These are phyloP conservation scores for Aristolochia fimbriata DNA, from an alignment of 164 flowering plant species.

Conservation along the genomic window DNA sequence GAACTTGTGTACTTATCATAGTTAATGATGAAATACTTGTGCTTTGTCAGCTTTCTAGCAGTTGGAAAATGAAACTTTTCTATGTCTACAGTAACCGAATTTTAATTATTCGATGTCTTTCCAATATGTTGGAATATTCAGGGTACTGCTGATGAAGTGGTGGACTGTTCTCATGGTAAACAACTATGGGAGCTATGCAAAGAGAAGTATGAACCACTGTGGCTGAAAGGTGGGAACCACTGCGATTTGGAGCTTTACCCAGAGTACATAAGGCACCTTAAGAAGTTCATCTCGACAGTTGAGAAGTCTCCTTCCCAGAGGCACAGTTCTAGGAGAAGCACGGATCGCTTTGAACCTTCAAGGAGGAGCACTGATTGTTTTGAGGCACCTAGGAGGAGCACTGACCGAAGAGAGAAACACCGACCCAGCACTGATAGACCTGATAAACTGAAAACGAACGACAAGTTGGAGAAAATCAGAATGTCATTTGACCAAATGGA, in stretches of 20 bases:
- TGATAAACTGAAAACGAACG: slow-evolving; percentile 35
- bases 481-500: slow-evolving; percentile 52
- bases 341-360: slow-evolving; percentile 31
- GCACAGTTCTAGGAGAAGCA: slow-evolving; percentile 40
- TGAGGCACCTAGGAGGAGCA: slow-evolving; percentile 44
- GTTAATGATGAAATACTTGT: no score
- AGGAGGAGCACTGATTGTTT: slow-evolving; percentile 40
- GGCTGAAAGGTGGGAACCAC: slow-evolving; percentile 87
- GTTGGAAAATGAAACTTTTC: no score
- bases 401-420: slow-evolving; percentile 26
- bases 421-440: slow-evolving; percentile 38
- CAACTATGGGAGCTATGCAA: slow-evolving; percentile 79
- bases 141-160: slow-evolving; percentile 91
- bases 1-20: no score
- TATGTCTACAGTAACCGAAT: no score
- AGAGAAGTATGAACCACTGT: slow-evolving; percentile 79
- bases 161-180: slow-evolving; percentile 82
- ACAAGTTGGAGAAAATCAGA: slow-evolving; percentile 39
- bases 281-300: slow-evolving; percentile 59
- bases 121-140: slow-evolving; percentile 9
- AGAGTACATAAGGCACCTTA: slow-evolving; percentile 66
- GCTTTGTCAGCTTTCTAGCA: no score
- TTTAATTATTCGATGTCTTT: no score
- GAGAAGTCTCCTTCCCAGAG: slow-evolving; percentile 53
- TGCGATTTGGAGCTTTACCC: slow-evolving; percentile 74